Evolutionary conservation across 495 filamentous ascomycete genomes (phyloP), one percentile per base, ranked within the genome.

Genomic region (Aspergillus saccharolyticus): DNA sequence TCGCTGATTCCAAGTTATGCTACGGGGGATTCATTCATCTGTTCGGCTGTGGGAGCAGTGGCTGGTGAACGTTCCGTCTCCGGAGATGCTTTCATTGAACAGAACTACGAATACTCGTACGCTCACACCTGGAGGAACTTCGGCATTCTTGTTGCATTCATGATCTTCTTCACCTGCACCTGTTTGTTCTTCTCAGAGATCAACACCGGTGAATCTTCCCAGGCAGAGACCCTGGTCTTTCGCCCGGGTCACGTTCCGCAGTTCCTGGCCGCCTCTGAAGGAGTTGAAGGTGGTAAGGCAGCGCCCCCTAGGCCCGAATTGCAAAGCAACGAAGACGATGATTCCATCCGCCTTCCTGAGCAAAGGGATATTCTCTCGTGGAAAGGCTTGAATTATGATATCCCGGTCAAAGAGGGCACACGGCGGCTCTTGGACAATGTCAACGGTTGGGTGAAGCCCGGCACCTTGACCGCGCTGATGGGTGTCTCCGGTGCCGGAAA

Each of bases 321-420:
- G 15, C 58, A 65, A 15, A 28, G 24, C 0, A 65, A 58, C 2
- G 60, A 59, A 60, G 52, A 72, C 64, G 58, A 69, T 56, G 10
- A n/a, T n/a, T n/a, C 44, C n/a, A 66, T 62, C 12, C 71, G 71
- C 47, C 60, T 78, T 72, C 55, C 84, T 78, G 63, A 79, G 7
- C 72, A 75, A 47, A 70, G 53, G 10, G 85, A 85, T 52, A 80
- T 91, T 30, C 80, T 91, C 53, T 86, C 86, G 1, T 91, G 86
- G 86, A 83, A 85, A 61, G 73, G 82, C 47, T 74, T 94, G 15
- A 81, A 78, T 61, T 91, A 90, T 54, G 80, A 80, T 6, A 85
- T 89, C 44, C 79, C 79, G 1, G 75, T 80, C 60, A 74, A 84
- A 51, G 79, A 74, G 19, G 80, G 79, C 1, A 74, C 80, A 33